Conservation (phyloP, 2,329 filamentous ascomycete genomes). For the Teratosphaeria viscida region DNA sequence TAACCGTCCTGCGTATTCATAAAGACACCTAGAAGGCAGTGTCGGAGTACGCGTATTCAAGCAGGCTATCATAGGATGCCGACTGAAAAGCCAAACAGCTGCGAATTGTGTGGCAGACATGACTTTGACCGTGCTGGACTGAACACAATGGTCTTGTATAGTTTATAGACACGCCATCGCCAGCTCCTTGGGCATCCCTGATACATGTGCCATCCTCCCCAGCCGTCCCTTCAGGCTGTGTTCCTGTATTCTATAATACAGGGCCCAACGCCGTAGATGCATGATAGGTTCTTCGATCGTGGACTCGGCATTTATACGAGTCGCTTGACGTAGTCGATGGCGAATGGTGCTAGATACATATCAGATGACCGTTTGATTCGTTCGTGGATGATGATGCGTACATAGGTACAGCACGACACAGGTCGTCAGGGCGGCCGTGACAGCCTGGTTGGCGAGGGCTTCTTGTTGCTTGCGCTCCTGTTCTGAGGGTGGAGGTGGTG, state of each 20-base stretch:
- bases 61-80: no score
- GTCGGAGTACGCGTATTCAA: no score
- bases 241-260: not conserved
- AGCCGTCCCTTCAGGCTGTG: not conserved
- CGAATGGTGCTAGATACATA: slow-evolving; percentile 40
- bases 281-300: not conserved
- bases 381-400: slow-evolving; percentile 31
- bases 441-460: slow-evolving; percentile 53
- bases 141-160: not conserved
- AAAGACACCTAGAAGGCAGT: no score
- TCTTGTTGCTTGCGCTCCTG: slow-evolving; percentile 61
- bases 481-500: slow-evolving; percentile 58
- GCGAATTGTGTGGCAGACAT: no score
- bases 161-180: not conserved
- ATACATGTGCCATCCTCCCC: not conserved
- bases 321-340: slow-evolving; percentile 44
- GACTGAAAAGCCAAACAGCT: no score
- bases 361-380: not conserved
- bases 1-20: no score
- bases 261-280: not conserved
- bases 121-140: not conserved
- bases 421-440: slow-evolving; percentile 56
- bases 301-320: slow-evolving; percentile 25
- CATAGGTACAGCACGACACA: slow-evolving; percentile 66
- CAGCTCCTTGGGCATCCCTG: not conserved